Percentiles rank a stretch among this genome's conserved stretches.
These are phyloP conservation scores for Aspergillus puulaauensis DNA, from an alignment of 2,329 filamentous ascomycete genomes.

Conservation along the genomic window DNA sequence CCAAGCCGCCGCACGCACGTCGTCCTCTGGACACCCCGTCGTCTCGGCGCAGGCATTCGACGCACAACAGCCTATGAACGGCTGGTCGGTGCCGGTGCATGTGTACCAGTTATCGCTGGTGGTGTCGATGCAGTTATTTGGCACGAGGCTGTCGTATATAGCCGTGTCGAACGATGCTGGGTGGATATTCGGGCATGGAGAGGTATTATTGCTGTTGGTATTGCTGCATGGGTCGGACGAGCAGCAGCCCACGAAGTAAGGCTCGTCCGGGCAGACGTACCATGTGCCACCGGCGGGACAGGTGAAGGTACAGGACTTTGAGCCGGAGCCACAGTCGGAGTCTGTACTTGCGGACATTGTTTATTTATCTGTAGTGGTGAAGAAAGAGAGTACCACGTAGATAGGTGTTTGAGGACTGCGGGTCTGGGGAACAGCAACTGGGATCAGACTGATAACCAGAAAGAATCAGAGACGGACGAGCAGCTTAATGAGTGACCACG, in stretches of 20 bases:
- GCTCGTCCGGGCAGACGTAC: slow-evolving; percentile 20
- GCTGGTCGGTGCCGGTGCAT: background rate
- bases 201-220: slow-evolving; percentile 25
- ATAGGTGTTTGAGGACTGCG: too few species aligned
- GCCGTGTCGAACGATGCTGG: slow-evolving; percentile 25
- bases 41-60: background rate
- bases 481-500: too few species aligned
- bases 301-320: slow-evolving; percentile 12
- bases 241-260: slow-evolving; percentile 27
- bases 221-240: slow-evolving; percentile 22
- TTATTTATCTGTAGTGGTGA: too few species aligned
- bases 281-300: slow-evolving; percentile 24
- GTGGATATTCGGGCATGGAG: slow-evolving; percentile 51
- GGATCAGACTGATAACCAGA: too few species aligned
- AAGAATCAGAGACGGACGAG: too few species aligned
- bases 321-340: slow-evolving; percentile 2
- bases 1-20: slow-evolving; percentile 6
- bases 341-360: background rate
- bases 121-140: slow-evolving; percentile 2
- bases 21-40: background rate
- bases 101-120: slow-evolving; percentile 4
- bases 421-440: too few species aligned
- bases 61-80: slow-evolving; percentile 7
- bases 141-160: slow-evolving; percentile 1
- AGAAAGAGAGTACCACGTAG: too few species aligned